Conservation (phyloP, 2,329 filamentous ascomycete species). For the Talaromyces sp. region DNA sequence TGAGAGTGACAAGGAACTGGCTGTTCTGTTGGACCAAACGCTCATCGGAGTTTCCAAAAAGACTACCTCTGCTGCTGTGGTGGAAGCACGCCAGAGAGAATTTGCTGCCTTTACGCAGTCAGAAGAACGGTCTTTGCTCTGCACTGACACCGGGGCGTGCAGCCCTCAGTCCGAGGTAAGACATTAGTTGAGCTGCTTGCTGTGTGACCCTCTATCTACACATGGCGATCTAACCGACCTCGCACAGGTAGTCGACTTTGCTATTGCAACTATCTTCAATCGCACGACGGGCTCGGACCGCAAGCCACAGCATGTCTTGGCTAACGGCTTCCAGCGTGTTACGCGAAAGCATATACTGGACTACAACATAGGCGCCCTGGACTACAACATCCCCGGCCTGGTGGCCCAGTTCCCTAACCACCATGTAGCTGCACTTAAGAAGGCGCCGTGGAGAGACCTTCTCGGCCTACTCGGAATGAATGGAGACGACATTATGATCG, state of each 20-base stretch:
- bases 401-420: constrained; percentile 62
- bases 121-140: constrained; percentile 37
- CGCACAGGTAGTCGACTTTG: constrained; percentile 63
- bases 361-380: constrained; percentile 27
- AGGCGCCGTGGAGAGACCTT: constrained; percentile 68
- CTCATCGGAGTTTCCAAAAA: constrained; percentile 55
- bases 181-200: neutral
- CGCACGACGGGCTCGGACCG: constrained; percentile 42
- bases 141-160: constrained; percentile 32
- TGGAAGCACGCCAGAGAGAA: constrained; percentile 45
- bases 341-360: constrained; percentile 21
- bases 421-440: constrained; percentile 64
- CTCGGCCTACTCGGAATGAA: constrained; percentile 68
- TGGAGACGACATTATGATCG: constrained; percentile 72
- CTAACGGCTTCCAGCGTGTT: constrained; percentile 69
- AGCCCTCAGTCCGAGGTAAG: constrained; percentile 55
- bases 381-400: constrained; percentile 60
- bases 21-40: constrained; percentile 61
- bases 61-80: constrained; percentile 21
- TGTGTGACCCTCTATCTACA: constrained; percentile 40
- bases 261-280: constrained; percentile 71
- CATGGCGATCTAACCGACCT: neutral
- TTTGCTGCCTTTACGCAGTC: constrained; percentile 61
- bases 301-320: constrained; percentile 69
- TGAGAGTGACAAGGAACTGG: constrained; percentile 31